Evolutionary conservation across 2,329 filamentous ascomycete genomes (phyloP).

Genomic region (Periconia sp.): DNA sequence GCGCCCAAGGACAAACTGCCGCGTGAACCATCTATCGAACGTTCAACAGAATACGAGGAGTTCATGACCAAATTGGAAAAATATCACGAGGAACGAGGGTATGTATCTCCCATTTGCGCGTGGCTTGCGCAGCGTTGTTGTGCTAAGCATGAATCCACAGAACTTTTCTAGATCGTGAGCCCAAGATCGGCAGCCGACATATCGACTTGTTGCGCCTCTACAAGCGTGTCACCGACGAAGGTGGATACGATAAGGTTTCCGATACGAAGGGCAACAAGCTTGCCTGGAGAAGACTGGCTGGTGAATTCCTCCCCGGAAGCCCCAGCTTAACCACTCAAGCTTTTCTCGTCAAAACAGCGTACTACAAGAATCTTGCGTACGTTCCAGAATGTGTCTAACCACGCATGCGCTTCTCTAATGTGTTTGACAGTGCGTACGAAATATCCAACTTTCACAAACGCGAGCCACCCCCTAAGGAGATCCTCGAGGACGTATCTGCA

Average conservation of each 20-base stretch:
- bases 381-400: constrained; percentile 15
- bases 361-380: constrained; percentile 81
- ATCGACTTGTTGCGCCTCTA: constrained; percentile 80
- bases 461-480: constrained; percentile 84
- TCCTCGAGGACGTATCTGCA: constrained; percentile 76
- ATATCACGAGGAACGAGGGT: constrained; percentile 79
- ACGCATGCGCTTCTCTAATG: constrained; percentile 13
- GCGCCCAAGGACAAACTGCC: constrained; percentile 44
- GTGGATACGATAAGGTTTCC: constrained; percentile 80
- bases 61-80: constrained; percentile 73
- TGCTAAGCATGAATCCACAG: constrained; percentile 40
- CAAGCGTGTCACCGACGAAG: constrained; percentile 72
- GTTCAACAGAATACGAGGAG: constrained; percentile 68
- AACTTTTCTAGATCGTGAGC: constrained; percentile 76
- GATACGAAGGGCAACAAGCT: constrained; percentile 73
- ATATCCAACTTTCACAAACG: constrained; percentile 75
- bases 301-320: constrained; percentile 73
- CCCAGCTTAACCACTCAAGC: constrained; percentile 80
- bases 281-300: constrained; percentile 78
- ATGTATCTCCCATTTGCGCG: constrained; percentile 23
- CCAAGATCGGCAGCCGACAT: constrained; percentile 75
- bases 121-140: constrained; percentile 14
- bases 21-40: constrained; percentile 51
- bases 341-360: constrained; percentile 82
- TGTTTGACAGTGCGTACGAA: constrained; percentile 66